Evolutionary conservation across 1,284 basidiomycete genomes (phyloP).

Genomic region (Phellopilus nigrolimitatus): DNA sequence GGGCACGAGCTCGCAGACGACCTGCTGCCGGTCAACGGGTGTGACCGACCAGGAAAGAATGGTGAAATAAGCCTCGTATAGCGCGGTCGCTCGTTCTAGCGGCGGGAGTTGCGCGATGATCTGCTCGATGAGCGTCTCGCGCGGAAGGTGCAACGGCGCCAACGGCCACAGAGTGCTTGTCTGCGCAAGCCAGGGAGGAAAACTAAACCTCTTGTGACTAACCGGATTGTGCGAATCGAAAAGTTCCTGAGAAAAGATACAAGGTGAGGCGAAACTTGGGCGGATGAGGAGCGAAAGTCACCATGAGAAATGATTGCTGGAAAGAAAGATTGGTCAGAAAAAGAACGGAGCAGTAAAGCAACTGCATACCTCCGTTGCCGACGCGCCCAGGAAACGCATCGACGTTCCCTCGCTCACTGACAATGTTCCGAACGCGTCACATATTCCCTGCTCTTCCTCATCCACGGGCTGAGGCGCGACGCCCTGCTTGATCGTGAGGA

Average conservation of each 20-base stretch:
- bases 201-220: too few relatives aligned
- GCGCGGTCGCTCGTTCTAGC: conserved; percentile 18
- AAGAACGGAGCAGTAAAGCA: not conserved
- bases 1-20: conserved; percentile 19
- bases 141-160: conserved; percentile 10
- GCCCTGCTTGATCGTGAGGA: not conserved
- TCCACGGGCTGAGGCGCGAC: not conserved
- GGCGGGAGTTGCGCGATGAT: conserved; percentile 20
- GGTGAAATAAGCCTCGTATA: conserved; percentile 21
- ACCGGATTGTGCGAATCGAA: too few relatives aligned
- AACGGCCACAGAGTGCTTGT: conserved; percentile 15
- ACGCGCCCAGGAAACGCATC: conserved; percentile 5
- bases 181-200: conserved; percentile 9
- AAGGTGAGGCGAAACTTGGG: too few relatives aligned
- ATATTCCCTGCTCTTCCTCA: conserved; percentile 5
- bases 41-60: conserved; percentile 19
- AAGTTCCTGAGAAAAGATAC: too few relatives aligned
- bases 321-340: not conserved
- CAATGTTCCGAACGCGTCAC: conserved; percentile 8
- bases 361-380: conserved; percentile 4
- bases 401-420: conserved; percentile 3
- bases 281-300: too few relatives aligned
- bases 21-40: conserved; percentile 18
- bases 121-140: conserved; percentile 10
- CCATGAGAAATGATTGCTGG: too few relatives aligned